Percentiles rank a stretch among this genome's conserved stretches.
Conservation (phyloP, 768 basidiomycete genomes). For the Boletus pseudopeckii region DNA sequence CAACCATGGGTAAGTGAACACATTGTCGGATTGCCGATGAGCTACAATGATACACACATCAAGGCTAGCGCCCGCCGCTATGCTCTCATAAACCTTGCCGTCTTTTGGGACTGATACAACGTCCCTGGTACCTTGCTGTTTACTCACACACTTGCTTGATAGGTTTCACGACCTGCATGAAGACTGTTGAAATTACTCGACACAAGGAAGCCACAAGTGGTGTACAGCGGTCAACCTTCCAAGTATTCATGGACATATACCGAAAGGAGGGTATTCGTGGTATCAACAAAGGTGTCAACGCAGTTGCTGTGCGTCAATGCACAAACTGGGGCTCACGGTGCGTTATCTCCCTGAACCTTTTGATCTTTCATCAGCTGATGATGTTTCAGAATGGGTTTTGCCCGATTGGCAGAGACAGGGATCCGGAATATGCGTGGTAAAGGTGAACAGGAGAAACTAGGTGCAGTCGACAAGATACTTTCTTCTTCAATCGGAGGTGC, state of each 20-base stretch:
- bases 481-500: conserved; percentile 91
- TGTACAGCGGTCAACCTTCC: conserved; percentile 88
- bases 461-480: conserved; percentile 81
- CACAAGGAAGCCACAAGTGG: conserved; percentile 87
- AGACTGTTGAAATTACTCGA: conserved; percentile 96
- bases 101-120: conserved; percentile 11
- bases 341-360: conserved; percentile 17
- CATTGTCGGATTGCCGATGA: not conserved
- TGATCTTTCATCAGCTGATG: conserved; percentile 2
- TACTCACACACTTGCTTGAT: conserved; percentile 11
- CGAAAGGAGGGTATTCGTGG: conserved; percentile 89
- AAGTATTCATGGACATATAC: conserved; percentile 93
- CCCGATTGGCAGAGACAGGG: conserved; percentile 80
- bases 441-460: conserved; percentile 67
- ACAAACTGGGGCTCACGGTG: conserved; percentile 93
- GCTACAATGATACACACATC: conserved; percentile 16
- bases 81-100: conserved; percentile 10
- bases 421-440: conserved; percentile 82
- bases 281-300: conserved; percentile 99
- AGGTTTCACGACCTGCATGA: conserved; percentile 99
- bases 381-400: conserved; percentile 82
- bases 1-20: conserved; percentile 89
- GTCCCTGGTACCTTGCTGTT: not conserved
- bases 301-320: conserved; percentile 86
- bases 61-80: conserved; percentile 22